These are phyloP conservation scores for Chaetomiaceae sp. DNA, from an alignment of 2,329 filamentous ascomycete genomes.

Conservation along the genomic window DNA sequence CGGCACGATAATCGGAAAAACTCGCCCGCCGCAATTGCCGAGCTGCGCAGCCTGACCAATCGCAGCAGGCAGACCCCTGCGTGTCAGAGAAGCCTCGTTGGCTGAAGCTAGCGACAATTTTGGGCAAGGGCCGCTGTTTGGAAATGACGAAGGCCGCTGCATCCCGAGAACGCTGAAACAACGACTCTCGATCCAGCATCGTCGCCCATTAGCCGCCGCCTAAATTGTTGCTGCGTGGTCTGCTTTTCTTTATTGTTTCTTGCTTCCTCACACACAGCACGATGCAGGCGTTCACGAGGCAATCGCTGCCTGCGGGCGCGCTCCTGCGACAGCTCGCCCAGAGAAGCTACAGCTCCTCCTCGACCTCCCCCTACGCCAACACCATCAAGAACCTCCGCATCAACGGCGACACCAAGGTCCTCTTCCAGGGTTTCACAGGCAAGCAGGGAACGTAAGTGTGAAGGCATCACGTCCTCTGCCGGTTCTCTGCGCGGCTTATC, in stretches of 20 bases:
- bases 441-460: conserved; percentile 84
- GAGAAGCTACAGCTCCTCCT: conserved; percentile 70
- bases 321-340: conserved; percentile 60
- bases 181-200: conserved; percentile 6
- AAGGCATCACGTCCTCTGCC: background rate
- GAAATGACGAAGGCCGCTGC: conserved; percentile 20
- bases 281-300: conserved; percentile 85
- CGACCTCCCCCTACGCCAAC: conserved; percentile 60
- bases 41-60: conserved; percentile 8
- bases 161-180: conserved; percentile 3
- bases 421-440: conserved; percentile 96
- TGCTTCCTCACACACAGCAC: conserved; percentile 33
- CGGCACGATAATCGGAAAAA: conserved; percentile 15
- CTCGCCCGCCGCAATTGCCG: conserved; percentile 14
- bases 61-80: conserved; percentile 4
- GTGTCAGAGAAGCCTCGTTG: conserved; percentile 7
- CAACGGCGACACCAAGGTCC: conserved; percentile 86
- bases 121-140: conserved; percentile 15
- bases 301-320: conserved; percentile 62
- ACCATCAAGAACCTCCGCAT: conserved; percentile 87
- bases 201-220: conserved; percentile 13
- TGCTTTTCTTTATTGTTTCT: background rate
- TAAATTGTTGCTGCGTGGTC: background rate
- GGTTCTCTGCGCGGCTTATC: conserved; percentile 12
- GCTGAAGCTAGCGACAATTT: conserved; percentile 20